These are phyloP conservation scores for Spiraea crenata DNA, from an alignment of 331 rosid genomes.

Conservation along the genomic window DNA sequence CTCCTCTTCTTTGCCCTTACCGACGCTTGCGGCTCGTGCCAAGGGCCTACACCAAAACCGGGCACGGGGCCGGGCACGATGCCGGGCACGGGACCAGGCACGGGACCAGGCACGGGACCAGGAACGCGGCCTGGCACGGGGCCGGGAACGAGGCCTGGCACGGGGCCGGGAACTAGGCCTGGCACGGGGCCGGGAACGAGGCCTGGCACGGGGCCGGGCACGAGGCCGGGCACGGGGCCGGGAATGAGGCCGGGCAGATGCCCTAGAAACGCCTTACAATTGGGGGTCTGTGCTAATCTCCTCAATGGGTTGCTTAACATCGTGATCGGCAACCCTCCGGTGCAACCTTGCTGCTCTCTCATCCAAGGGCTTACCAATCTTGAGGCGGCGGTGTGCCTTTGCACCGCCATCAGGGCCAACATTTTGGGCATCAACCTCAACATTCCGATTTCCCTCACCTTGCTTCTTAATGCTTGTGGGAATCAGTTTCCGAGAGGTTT, in stretches of 20 bases:
- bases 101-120: no score
- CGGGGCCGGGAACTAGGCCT: no score
- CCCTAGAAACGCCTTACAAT: slow-evolving; percentile 61
- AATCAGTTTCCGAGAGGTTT: slow-evolving; percentile 45
- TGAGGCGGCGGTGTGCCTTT: slow-evolving; percentile 78
- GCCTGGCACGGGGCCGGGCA: no score
- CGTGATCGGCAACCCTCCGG: slow-evolving; percentile 64
- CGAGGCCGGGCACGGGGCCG: no score
- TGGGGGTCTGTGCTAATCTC: slow-evolving; percentile 64
- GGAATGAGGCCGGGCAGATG: slow-evolving; percentile 21
- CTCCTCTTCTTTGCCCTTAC: no score
- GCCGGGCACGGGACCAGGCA: no score
- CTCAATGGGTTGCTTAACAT: slow-evolving; percentile 51
- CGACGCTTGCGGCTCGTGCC: no score
- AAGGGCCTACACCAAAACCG: no score
- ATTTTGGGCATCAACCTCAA: slow-evolving; percentile 69
- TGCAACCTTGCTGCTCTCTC: slow-evolving; percentile 66
- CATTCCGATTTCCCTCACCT: slow-evolving; percentile 61
- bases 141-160: no score
- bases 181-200: no score
- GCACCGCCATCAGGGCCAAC: slow-evolving; percentile 70
- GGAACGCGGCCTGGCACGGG: no score
- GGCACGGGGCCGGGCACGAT: no score
- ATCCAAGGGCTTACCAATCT: slow-evolving; percentile 68
- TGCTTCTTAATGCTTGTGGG: slow-evolving; percentile 72